A percentile compares a stretch with the other conserved stretches of the same genome.
Conservation (phyloP, 176 grass and related monocot genomes). For the Phyllostachys edulis region DNA sequence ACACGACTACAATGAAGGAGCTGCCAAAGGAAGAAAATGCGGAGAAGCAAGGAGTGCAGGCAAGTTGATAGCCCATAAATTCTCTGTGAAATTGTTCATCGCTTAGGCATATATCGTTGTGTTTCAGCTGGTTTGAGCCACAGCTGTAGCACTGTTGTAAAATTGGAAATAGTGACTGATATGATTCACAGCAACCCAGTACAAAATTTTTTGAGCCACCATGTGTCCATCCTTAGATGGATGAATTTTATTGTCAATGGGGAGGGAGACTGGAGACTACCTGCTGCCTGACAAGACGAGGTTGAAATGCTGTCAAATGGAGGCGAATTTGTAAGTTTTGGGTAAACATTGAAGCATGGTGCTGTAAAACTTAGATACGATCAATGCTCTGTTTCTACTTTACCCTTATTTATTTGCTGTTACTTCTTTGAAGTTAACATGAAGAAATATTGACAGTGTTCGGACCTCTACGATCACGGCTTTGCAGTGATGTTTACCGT, state of each 20-base stretch:
- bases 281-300: slow-evolving; percentile 17
- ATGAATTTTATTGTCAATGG: slow-evolving; percentile 46
- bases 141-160: slow-evolving; percentile 54
- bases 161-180: slow-evolving; percentile 45
- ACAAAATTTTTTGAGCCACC: slow-evolving; percentile 7
- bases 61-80: slow-evolving; percentile 17
- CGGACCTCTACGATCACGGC: not conserved
- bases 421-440: not conserved
- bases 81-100: slow-evolving; percentile 38
- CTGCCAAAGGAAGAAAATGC: slow-evolving; percentile 37
- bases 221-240: slow-evolving; percentile 28
- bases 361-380: slow-evolving; percentile 25
- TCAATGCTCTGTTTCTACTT: slow-evolving; percentile 19
- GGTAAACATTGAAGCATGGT: not conserved
- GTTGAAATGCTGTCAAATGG: slow-evolving; percentile 1
- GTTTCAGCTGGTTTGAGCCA: slow-evolving; percentile 37
- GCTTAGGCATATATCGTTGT: slow-evolving; percentile 22
- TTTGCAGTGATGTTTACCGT: not conserved
- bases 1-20: slow-evolving; percentile 43
- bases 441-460: not conserved
- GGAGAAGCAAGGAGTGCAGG: slow-evolving; percentile 27
- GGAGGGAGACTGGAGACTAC: slow-evolving; percentile 16
- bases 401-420: not conserved
- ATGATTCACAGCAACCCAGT: slow-evolving; percentile 30
- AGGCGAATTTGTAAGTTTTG: not conserved